A percentile compares a stretch with the other conserved stretches of the same genome.
Evolutionary conservation across 495 filamentous ascomycete species (phyloP).

Genomic region (Penicillium fimorum): DNA sequence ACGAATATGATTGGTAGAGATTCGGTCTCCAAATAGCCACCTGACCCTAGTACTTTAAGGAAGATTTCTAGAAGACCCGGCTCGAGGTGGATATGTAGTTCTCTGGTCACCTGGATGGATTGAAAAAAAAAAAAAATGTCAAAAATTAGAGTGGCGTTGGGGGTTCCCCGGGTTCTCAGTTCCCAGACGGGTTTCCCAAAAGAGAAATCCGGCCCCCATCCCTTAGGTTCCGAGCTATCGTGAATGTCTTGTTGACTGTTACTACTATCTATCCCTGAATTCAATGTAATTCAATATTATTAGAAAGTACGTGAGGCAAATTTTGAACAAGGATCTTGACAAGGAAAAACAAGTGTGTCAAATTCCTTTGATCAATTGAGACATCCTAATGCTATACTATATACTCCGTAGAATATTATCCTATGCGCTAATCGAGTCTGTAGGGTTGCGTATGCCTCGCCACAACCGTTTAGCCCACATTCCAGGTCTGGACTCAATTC

Average conservation of each 20-base stretch:
- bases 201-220: conserved; percentile 6
- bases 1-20: background rate
- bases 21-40: conserved; percentile 2
- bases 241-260: conserved; percentile 4
- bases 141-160: conserved; percentile 8
- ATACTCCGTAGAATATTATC: background rate
- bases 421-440: background rate
- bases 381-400: background rate
- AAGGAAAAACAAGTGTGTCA: background rate
- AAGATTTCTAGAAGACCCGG: conserved; percentile 6
- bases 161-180: conserved; percentile 4
- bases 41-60: conserved; percentile 4
- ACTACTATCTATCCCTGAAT: background rate
- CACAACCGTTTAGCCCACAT: conserved; percentile 8
- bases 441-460: background rate
- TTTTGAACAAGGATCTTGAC: background rate
- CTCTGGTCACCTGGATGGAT: background rate
- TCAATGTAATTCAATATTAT: background rate
- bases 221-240: conserved; percentile 6
- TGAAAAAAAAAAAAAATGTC: background rate
- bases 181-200: conserved; percentile 10
- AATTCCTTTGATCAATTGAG: background rate
- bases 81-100: background rate
- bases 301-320: background rate
- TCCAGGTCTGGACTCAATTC: conserved; percentile 7